Percentiles rank a stretch among this genome's conserved stretches.
Evolutionary conservation across 2,329 filamentous ascomycete species (phyloP).

Genomic region (Nothophaeocryptopus gaeumannii): DNA sequence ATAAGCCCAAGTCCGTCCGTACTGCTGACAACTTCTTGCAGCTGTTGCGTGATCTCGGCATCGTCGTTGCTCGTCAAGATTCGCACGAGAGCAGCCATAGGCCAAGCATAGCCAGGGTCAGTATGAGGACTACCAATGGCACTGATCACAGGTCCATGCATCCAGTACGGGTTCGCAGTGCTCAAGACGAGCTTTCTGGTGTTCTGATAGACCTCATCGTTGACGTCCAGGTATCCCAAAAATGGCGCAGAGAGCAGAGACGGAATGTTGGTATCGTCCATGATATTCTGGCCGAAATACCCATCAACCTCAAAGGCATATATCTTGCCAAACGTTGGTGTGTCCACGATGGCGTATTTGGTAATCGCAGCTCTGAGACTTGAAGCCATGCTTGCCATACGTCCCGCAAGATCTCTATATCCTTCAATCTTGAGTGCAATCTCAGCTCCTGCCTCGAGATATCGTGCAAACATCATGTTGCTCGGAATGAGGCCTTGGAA

Average conservation of each 20-base stretch:
- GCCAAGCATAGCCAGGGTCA: conserved; percentile 49
- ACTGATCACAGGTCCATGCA: conserved; percentile 48
- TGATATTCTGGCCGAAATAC: conserved; percentile 50
- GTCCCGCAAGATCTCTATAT: conserved; percentile 48
- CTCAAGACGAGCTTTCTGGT: conserved; percentile 47
- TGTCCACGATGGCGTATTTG: conserved; percentile 42
- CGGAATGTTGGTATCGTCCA: conserved; percentile 72
- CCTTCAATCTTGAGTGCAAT: conserved; percentile 54
- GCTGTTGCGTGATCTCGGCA: conserved; percentile 44
- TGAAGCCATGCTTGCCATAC: conserved; percentile 57
- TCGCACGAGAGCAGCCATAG: conserved; percentile 51
- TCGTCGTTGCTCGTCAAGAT: conserved; percentile 51
- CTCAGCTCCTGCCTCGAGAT: conserved; percentile 53
- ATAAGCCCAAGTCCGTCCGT: conserved; percentile 51
- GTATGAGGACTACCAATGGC: conserved; percentile 50
- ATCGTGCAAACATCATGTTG: conserved; percentile 71
- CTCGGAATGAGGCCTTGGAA: conserved; percentile 50
- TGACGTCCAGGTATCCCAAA: conserved; percentile 52
- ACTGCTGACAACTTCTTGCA: conserved; percentile 46
- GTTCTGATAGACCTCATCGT: conserved; percentile 45
- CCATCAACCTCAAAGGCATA: conserved; percentile 50
- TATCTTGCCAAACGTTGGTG: conserved; percentile 38
- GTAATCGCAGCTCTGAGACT: conserved; percentile 46
- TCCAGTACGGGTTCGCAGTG: conserved; percentile 49
- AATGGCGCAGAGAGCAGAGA: conserved; percentile 64